phyloP scores from a whole-genome alignment of 1,284 basidiomycete species.

The Phlebopus sp. region DNA sequence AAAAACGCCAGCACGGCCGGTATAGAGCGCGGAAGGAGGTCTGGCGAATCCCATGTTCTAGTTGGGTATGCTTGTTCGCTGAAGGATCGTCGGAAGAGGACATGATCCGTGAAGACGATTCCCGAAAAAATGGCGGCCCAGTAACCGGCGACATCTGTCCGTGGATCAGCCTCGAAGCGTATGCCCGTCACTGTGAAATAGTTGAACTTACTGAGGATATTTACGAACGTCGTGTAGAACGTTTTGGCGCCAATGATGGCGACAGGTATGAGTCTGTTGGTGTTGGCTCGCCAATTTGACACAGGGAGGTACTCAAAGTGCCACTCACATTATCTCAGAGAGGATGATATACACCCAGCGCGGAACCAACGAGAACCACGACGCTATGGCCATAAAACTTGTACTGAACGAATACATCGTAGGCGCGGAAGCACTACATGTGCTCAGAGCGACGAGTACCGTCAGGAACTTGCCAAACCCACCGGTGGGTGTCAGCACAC shows the following conservation, averaged over 20 bases:
- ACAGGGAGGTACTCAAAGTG: background rate
- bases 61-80: slow-evolving; percentile 23
- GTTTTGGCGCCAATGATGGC: slow-evolving; percentile 57
- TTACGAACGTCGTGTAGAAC: slow-evolving; percentile 56
- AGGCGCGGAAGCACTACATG: slow-evolving; percentile 61
- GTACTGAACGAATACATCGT: slow-evolving; percentile 78
- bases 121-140: slow-evolving; percentile 56
- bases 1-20: slow-evolving; percentile 49
- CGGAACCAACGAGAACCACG: slow-evolving; percentile 52
- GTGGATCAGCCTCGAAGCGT: slow-evolving; percentile 1
- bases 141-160: slow-evolving; percentile 52
- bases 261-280: slow-evolving; percentile 52
- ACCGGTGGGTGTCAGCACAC: slow-evolving; percentile 47
- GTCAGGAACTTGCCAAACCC: slow-evolving; percentile 58
- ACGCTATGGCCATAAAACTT: slow-evolving; percentile 64
- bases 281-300: background rate
- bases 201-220: slow-evolving; percentile 49
- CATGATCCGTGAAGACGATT: slow-evolving; percentile 56
- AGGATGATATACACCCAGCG: slow-evolving; percentile 71
- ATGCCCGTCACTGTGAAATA: background rate
- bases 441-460: slow-evolving; percentile 44
- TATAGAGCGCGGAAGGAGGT: slow-evolving; percentile 19
- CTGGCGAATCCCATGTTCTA: slow-evolving; percentile 22
- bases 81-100: slow-evolving; percentile 49
- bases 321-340: slow-evolving; percentile 63